Base-by-base conservation (phyloP, 768 basidiomycete genomes). In the Leccinum obscurum region DNA sequence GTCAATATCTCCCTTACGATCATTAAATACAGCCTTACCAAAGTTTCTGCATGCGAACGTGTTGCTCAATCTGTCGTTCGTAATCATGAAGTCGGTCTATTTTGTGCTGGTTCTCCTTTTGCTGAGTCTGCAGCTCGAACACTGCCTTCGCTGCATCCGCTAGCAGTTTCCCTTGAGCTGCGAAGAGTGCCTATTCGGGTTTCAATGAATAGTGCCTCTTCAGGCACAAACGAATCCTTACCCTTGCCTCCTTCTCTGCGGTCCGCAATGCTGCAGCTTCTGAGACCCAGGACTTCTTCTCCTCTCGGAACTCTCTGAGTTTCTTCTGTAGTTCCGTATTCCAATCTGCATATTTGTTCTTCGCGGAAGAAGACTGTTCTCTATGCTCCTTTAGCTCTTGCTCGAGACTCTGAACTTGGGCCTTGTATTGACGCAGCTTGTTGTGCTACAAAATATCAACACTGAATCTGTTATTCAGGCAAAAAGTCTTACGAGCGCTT, bases 11-110 rank as follows among this genome's bases (percentile, higher is more conserved):
- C 14, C 49, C 39, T 44, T 58, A 53, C 32, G 1, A 24, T 44
- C 24, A 44, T n/a, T 6, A 35, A 24, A 9, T n/a, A 50, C 20
- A 1, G 11, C 73, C 84, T 32, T 71, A 92, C 94, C 93, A 96
- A 64, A 93, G 74, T 54, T 83, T 81, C 68, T 93, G 90, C 68
- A 89, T 83, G 58, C 86, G 84, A 48, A 88, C 77, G 61, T 92
- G 83, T 67, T 94, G 90, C 55, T 92, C 88, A 50, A 96, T 92
- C 65, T 91, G 88, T n/a, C 77, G 78, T 70, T 97, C 94, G 64
- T 95, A 96, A 71, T 96, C 93, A 54, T 80, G 77, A 48, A 96
- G 77, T 17, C 90, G 83, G 61, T 88, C 85, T 13, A 96, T 83
- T 69, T 95, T 95, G 67, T 90, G 90, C 60, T 87, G 83, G 51